Evolutionary conservation across 1,284 basidiomycete genomes (phyloP), one percentile per base, ranked within the genome.

Genomic region (Sutorius eximius): DNA sequence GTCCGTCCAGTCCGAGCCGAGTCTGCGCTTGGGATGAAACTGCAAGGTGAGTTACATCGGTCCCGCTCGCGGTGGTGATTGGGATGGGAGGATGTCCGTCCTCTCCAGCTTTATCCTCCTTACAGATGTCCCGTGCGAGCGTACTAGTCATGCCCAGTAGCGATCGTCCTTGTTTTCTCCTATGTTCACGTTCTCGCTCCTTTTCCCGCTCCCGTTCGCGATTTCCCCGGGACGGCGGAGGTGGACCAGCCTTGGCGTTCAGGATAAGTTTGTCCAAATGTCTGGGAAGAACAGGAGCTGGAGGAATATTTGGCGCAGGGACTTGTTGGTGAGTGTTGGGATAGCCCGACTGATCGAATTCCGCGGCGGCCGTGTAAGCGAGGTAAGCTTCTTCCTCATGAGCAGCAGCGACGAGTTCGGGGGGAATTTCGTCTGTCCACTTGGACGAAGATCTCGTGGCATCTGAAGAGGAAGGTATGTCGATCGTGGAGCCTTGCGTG

Each of bases 221-320:
- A 10, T 24, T 15, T n/a, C 73, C 70, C 58, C 66, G 67, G 45
- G 69, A 53, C 7, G 61, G 55, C 27, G 65, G 54, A 55, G 66
- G 49, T 58, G 73, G 68, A 61, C 67, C 72, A 64, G 68, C 48
- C 74, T 76, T 63, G 77, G 56, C 80, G 68, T 98, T 98, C 59
- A 98, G 75, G 52, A 98, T 97, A 45, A 98, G 87, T 68, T 93
- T 95, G 66, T 98, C 95, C 32, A 99, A 78, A 67, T 98, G 94
- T 2, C 95, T 79, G 0, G 96, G 96, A 45, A 98, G 80, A 2
- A 82, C 78, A 0, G 96, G 95, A 1, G 94, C 93, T 38, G 88
- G 85, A 5, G 93, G 93, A 58, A 93, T 86, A 62, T 85, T 86
- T 15, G 87, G 88, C 4, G 86, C 76, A 45, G 87, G 78, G 45